Base-by-base conservation (phyloP, 495 filamentous ascomycete genomes). In the Penicillium longicatenatum region DNA sequence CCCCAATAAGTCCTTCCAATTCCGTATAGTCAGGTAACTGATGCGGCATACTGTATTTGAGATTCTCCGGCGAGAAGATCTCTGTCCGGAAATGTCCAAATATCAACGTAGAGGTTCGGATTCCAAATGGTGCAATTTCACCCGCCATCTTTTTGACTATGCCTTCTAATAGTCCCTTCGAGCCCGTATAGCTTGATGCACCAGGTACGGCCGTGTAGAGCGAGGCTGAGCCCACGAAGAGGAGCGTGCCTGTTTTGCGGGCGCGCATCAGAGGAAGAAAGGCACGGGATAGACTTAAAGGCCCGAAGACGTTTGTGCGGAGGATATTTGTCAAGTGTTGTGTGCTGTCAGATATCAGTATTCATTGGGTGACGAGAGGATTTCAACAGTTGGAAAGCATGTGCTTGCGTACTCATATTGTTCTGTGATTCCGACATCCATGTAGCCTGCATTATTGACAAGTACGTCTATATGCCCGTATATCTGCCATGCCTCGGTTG, bases 391-490 rank as follows among this genome's bases (percentile, higher is more conserved):
- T 10, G 22, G 9, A 11, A 58, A 57, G 39, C 20, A 17, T 14
- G 24, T 17, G 6, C 5, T 20, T 55, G 8, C 17, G 20, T 37
- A 39, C 52, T n/a, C 31, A 47, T 21, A 50, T 37, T 59, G 60
- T 35, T 66, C 63, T 3, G 61, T 20, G 1, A 30, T 42, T 8
- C 59, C 61, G 7, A 49, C 41, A 14, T 54, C 31, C 31, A 79
- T 59, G 57, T 75, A 80, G 7, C 65, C 79, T 14, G 79, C 81
- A 24, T 79, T 79, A 63, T 82, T 79, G 33, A 83, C 71, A n/a
- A 84, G 59, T 29, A 80, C 70, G 50, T 82, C 79, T 51, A 82
- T 68, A 20, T 67, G 62, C 0, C 78, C 79, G 50, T 53, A 71
- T 73, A 52, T 75, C 63, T 45, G 75, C 65, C 4, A 78, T 52